Percentiles rank a stretch among this genome's conserved stretches.
phyloP scores from a whole-genome alignment of 768 basidiomycete species.

The Rhodocollybia butyracea region DNA sequence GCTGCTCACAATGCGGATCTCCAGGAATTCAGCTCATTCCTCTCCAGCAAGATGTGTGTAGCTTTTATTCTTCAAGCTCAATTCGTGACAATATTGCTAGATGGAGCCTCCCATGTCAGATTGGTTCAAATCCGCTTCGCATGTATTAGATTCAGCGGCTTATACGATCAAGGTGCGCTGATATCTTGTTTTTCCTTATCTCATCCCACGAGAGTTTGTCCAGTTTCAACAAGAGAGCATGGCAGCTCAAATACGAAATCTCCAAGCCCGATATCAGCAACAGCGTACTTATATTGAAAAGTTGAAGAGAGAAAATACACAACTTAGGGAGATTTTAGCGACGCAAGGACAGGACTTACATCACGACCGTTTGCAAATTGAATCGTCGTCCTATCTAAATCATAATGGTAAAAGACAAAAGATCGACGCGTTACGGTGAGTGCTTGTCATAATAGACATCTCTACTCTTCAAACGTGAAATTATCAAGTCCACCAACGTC shows the following conservation, averaged over 20 bases:
- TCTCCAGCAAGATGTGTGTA: constrained; percentile 66
- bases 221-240: constrained; percentile 82
- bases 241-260: constrained; percentile 62
- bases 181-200: background rate
- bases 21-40: constrained; percentile 66
- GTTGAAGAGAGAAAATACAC: constrained; percentile 45
- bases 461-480: constrained; percentile 9
- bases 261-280: constrained; percentile 56
- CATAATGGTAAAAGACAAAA: constrained; percentile 66
- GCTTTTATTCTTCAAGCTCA: constrained; percentile 1
- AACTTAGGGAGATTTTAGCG: constrained; percentile 54
- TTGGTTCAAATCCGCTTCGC: constrained; percentile 71
- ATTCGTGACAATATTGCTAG: constrained; percentile 31
- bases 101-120: constrained; percentile 79
- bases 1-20: constrained; percentile 66
- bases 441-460: constrained; percentile 10
- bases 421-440: constrained; percentile 42
- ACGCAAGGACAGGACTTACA: constrained; percentile 37
- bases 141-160: constrained; percentile 59
- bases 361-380: constrained; percentile 17
- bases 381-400: constrained; percentile 41
- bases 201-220: background rate
- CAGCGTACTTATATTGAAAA: constrained; percentile 51
- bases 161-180: constrained; percentile 60
- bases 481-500: constrained; percentile 27